Conservation (phyloP, 306 rosid genomes). For the Boehmeria nivea region DNA sequence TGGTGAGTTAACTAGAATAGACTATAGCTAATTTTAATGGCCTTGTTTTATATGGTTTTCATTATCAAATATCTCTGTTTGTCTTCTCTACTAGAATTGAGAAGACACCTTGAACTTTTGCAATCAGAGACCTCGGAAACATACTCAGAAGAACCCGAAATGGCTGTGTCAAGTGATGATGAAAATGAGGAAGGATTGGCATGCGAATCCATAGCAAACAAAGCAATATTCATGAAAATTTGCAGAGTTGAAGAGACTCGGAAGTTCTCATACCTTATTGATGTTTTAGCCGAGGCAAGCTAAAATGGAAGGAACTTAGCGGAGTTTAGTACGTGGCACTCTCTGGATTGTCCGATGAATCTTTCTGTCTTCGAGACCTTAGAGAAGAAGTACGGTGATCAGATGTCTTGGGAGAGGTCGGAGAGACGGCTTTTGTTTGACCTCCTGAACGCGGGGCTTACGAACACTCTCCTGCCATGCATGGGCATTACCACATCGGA, state of each 20-base stretch:
- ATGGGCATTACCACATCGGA: conserved; percentile 46
- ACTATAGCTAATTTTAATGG: not conserved
- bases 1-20: conserved; percentile 33
- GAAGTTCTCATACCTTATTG: conserved; percentile 67
- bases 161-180: conserved; percentile 79
- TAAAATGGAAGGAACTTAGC: conserved; percentile 26
- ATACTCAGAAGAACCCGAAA: conserved; percentile 47
- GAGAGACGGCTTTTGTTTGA: conserved; percentile 80
- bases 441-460: conserved; percentile 51
- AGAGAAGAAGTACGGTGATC: conserved; percentile 80
- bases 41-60: conserved; percentile 10
- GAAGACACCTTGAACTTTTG: conserved; percentile 24
- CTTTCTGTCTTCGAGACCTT: conserved; percentile 48
- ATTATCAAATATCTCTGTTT: conserved; percentile 5
- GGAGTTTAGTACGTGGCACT: conserved; percentile 40
- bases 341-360: conserved; percentile 57
- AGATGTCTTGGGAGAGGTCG: conserved; percentile 62
- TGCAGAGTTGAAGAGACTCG: conserved; percentile 57
- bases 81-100: conserved; percentile 15
- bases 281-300: conserved; percentile 59
- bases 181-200: conserved; percentile 39
- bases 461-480: conserved; percentile 47
- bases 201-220: conserved; percentile 25
- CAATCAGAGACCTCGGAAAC: conserved; percentile 50
- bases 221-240: conserved; percentile 19